Conservation (phyloP, 352 stramenopile species). For the Blastocystis sp. region DNA sequence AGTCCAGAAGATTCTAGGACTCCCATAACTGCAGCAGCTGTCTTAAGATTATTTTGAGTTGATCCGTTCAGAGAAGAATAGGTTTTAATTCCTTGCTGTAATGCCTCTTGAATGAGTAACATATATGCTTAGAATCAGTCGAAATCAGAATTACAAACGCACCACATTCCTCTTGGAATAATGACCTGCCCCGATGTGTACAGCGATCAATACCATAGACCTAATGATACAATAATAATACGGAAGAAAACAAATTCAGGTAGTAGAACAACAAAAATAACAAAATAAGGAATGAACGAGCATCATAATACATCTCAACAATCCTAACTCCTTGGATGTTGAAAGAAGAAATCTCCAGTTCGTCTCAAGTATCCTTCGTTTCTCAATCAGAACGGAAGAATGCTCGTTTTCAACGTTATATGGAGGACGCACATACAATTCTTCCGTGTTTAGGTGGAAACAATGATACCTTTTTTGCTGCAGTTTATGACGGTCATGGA, state of each 20-base stretch:
- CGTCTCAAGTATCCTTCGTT: slow-evolving; percentile 27
- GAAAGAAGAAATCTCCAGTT: slow-evolving; percentile 1
- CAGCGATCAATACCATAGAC: slow-evolving; percentile 13
- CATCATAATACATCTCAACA: not conserved
- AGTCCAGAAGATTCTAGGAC: slow-evolving; percentile 20
- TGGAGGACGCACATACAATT: slow-evolving; percentile 56
- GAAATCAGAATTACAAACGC: not conserved
- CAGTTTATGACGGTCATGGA: slow-evolving; percentile 65
- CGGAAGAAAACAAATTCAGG: not conserved
- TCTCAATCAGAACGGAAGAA: slow-evolving; percentile 62
- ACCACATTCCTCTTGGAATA: slow-evolving; percentile 1
- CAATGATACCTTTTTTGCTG: slow-evolving; percentile 29
- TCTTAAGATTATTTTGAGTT: no score
- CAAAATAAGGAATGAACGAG: not conserved
- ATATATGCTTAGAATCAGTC: not conserved
- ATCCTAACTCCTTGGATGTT: not conserved
- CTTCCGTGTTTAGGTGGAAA: slow-evolving; percentile 37
- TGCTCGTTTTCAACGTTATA: slow-evolving; percentile 49
- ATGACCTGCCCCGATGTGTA: slow-evolving; percentile 9
- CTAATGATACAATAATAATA: not conserved
- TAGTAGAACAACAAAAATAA: not conserved
- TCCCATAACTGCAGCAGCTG: not conserved
- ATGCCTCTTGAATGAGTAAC: not conserved
- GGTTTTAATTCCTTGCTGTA: not conserved
- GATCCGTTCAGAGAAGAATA: not conserved